Base-by-base conservation (phyloP, 768 basidiomycete species). In the Naganishia friedmannii region DNA sequence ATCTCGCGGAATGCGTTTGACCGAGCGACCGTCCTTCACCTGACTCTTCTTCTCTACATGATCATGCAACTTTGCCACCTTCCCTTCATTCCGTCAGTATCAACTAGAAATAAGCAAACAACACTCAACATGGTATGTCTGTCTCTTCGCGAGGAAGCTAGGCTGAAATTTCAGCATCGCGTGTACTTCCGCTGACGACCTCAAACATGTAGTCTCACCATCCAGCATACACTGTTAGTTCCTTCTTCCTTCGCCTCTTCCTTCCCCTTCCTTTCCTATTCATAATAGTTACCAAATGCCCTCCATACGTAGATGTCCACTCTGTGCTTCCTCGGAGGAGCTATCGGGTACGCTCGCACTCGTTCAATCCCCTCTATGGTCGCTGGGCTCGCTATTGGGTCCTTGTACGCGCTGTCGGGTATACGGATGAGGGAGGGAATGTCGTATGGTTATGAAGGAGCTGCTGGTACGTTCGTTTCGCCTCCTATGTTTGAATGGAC, bases 391-490 rank as follows among this genome's bases (percentile, higher is more conserved):
- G 76, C 73, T 2, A 68, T 82, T 42, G 81, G 78, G 6, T 73
- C 77, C 53, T 45, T 75, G 34, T 80, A 79, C 75, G 76, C 75
- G 15, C 34, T 78, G 58, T 77, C 77, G 51, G 69, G 71, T 0
- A 74, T 80, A 74, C 69, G 81, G 63, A 80, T 82, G 65, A 55
- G 72, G 54, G 81, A 82, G 72, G 79, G 79, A 3, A 75, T 80
- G 75, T 73, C 74, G 42, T 80, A 79, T 67, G 81, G 80, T 1
- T 75, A 77, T 51, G 81, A 82, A 56, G 75, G 77, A 9, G 79
- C 78, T 53, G 74, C 77, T 45, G 75, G 81, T 80, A 63, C 70
- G 80, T 74, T 17, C 26, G 15, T 31, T 4, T 6, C 2, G 2
- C 42, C 15, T 42, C 9, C 2, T 10, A 2, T 13, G 34, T 17